Base-by-base conservation (phyloP, 1,284 basidiomycete genomes). In the Afroboletus lepidellus region DNA sequence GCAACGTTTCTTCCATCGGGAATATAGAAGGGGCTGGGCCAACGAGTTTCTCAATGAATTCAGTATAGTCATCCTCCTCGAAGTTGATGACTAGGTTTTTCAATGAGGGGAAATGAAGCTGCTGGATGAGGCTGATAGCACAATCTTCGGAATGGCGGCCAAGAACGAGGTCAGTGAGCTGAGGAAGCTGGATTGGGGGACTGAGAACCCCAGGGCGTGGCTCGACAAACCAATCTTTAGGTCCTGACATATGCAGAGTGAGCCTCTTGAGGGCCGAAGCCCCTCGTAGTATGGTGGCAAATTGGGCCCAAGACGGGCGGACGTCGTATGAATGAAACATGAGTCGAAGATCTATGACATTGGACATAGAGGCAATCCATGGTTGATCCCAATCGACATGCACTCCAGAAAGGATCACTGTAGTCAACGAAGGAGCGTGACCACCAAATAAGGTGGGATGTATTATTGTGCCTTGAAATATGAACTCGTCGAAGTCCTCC, bases 341-440 rank as follows among this genome's bases (percentile, higher is more conserved):
- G 30, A 87, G 66, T 57, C 84, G 78, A 16, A 87, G 60, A 8
- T 77, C 73, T n/a, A 58, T 61, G 21, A 87, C 65, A 8, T 55
- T 59, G 20, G 52, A 15, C 64, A 74, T 30, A 57, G 60, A 32
- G 77, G 67, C 41, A 78, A 74, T 27, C 71, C 60, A 12, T 68
- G 58, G 15, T 73, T 76, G 45, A 65, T 65, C 72, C 85, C 85
- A 87, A 48, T 83, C 76, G 24, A 87, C 60, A 50, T 85, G 83
- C 2, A 87, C 79, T 30, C 83, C 84, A 80, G 80, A 85, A n/a
- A 48, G 23, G 38, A 32, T 15, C 15, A 49, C 1, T 24, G 1
- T n/a, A 8, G 25, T 37, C 1, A 49, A 66, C 15, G 67, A 73
- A 3, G 85, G 85, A n/a, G 78, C 78, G 32, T 71, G 66, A 0